These are phyloP conservation scores for Harringtonia lauricola DNA, from an alignment of 2,329 filamentous ascomycete genomes.

Conservation along the genomic window DNA sequence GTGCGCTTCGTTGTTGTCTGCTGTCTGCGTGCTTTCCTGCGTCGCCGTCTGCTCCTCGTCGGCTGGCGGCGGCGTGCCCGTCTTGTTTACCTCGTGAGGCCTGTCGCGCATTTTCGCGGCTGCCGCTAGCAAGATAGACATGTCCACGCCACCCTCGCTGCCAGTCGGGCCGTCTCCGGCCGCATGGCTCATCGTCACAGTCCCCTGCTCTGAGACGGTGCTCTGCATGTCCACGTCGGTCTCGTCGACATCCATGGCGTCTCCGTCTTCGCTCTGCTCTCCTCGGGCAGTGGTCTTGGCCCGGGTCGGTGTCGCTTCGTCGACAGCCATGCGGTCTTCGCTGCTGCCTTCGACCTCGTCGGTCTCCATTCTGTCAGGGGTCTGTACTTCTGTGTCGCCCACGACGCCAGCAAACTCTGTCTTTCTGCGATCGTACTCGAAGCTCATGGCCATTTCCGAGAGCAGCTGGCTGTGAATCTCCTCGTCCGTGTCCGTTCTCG, in stretches of 20 bases:
- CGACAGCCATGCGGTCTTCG: background rate
- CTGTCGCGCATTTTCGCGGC: no score
- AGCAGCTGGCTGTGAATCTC: conserved; percentile 12
- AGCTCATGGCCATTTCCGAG: conserved; percentile 11
- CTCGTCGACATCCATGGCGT: conserved; percentile 9
- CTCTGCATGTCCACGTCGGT: conserved; percentile 11
- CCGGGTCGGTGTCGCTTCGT: conserved; percentile 3
- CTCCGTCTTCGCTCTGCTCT: background rate
- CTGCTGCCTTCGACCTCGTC: background rate
- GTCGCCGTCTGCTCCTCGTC: no score
- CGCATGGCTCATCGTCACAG: background rate
- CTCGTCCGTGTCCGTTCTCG: background rate
- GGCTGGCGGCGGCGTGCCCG: no score
- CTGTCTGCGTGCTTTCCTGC: background rate
- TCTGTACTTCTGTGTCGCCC: background rate
- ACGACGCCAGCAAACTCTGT: conserved; percentile 6
- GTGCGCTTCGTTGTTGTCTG: background rate
- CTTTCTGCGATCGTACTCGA: conserved; percentile 3
- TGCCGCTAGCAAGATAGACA: background rate
- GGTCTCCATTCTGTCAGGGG: no score
- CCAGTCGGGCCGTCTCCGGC: background rate
- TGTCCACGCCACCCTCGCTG: background rate
- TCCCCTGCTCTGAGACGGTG: conserved; percentile 1
- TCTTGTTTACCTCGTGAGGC: no score
- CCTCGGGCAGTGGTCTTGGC: background rate